phyloP scores from a whole-genome alignment of 1,139 yeast species.

The Pichia inconspicua region DNA sequence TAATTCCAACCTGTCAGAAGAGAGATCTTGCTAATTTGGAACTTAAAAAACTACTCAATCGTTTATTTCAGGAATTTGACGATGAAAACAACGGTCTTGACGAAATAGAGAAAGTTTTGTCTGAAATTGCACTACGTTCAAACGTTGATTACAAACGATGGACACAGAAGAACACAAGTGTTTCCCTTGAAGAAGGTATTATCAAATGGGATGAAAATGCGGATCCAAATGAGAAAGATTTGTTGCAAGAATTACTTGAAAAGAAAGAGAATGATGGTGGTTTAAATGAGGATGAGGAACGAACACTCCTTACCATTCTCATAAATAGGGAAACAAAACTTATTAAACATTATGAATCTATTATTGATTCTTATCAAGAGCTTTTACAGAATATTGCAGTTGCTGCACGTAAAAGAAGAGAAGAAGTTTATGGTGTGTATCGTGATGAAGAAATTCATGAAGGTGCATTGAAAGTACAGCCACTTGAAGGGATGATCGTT shows the following conservation, averaged over 20 bases:
- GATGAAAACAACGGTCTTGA: slow-evolving; percentile 23
- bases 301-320: neutral
- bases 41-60: slow-evolving; percentile 18
- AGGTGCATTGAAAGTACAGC: neutral
- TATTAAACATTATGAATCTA: slow-evolving; percentile 18
- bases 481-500: slow-evolving; percentile 5
- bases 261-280: neutral
- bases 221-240: neutral
- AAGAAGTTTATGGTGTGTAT: slow-evolving; percentile 8
- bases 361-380: slow-evolving; percentile 13
- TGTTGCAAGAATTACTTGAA: neutral
- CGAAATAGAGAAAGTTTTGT: slow-evolving; percentile 11
- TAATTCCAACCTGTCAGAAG: neutral
- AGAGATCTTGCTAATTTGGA: slow-evolving; percentile 9
- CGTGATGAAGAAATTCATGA: neutral
- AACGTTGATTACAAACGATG: slow-evolving; percentile 14
- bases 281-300: neutral
- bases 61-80: slow-evolving; percentile 23
- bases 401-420: slow-evolving; percentile 6
- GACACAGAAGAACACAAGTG: slow-evolving; percentile 1
- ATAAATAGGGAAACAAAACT: slow-evolving; percentile 24
- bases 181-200: neutral
- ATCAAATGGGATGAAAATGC: neutral
- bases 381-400: slow-evolving; percentile 7
- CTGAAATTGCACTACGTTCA: slow-evolving; percentile 14